Conservation (phyloP, 441 rosid genomes). For the Erodium texanum region DNA sequence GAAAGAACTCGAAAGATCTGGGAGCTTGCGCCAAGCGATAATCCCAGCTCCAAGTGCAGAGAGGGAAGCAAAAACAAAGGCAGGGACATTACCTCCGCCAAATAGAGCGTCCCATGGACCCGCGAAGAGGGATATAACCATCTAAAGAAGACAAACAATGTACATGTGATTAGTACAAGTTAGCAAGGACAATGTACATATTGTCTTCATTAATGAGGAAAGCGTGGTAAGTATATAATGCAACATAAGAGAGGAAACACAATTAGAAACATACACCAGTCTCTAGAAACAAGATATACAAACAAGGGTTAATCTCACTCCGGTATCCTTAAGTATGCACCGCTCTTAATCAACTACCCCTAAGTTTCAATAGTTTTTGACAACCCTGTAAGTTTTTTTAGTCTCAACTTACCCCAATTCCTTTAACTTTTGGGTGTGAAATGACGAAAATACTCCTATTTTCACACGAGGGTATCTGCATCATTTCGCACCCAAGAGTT, state of each 20-base stretch:
- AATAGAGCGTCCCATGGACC: conserved; percentile 96
- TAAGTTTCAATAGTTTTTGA: no score
- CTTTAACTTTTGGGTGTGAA: no score
- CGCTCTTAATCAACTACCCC: no score
- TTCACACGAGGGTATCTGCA: no score
- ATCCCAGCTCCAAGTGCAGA: conserved; percentile 70
- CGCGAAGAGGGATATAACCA: conserved; percentile 76
- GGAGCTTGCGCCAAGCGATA: conserved; percentile 53
- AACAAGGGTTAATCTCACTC: no score
- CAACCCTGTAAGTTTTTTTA: no score
- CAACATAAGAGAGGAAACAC: background rate
- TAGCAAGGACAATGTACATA: background rate
- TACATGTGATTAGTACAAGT: conserved; percentile 1
- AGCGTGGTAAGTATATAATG: background rate
- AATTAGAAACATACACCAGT: background rate
- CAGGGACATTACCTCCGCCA: conserved; percentile 96
- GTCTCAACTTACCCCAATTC: no score
- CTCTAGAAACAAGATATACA: background rate
- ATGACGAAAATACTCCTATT: no score
- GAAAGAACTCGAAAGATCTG: conserved; percentile 55
- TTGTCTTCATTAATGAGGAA: background rate
- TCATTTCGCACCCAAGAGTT: no score
- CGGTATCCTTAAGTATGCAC: no score
- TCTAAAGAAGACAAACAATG: conserved; percentile 30
- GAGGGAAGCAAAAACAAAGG: conserved; percentile 68